Base-by-base conservation (phyloP, 169 alveolate species). In the Neospora caninum region DNA sequence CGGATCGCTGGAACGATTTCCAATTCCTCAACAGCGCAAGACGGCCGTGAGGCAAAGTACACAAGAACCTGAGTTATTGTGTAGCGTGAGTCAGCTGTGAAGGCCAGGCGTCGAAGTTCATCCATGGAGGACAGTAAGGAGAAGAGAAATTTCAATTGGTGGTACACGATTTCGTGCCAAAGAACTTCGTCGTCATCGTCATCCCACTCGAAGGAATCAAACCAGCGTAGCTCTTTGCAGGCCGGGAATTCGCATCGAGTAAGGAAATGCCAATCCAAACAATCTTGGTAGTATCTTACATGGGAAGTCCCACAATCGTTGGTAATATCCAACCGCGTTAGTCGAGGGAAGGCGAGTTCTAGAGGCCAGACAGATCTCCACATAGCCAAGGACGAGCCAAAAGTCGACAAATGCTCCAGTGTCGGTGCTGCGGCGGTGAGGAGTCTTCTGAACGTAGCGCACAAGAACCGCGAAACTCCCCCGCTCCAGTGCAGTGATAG, bases 61-160 rank as follows among this genome's bases (percentile, higher is more conserved):
- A 80, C n/a, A 31, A 80, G 49, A 34, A 38, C 49, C 2, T 80
- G 88, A 4, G 49, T 38, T 7, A 80, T 41, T 20, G 88, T 34
- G 49, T 80, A 80, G 27, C 53, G 41, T 34, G 88, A 80, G 88
- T 80, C 88, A 38, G 88, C 88, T 22, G 88, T 80, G 49, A 80
- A 80, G 41, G 88, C 49, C 22, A 80, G 49, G 53, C 22, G 34
- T 4, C 88, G 88, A 4, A 80, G 88, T 18, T 34, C 27, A 1
- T 25, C 49, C 88, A 80, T 80, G 41, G 88, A 80, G 9, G 88
- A 80, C 53, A 80, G 88, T 25, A 80, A 38, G 27, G 58, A 20
- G 88, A 38, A 34, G 34, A 80, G 36, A 45, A 2, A 38, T 16
- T 80, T 41, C 88, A 80, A 18, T 45, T 80, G 88, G 34, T 80